These are phyloP conservation scores for Bruguiera parviflora DNA, from an alignment of 345 rosid genomes.

Conservation along the genomic window DNA sequence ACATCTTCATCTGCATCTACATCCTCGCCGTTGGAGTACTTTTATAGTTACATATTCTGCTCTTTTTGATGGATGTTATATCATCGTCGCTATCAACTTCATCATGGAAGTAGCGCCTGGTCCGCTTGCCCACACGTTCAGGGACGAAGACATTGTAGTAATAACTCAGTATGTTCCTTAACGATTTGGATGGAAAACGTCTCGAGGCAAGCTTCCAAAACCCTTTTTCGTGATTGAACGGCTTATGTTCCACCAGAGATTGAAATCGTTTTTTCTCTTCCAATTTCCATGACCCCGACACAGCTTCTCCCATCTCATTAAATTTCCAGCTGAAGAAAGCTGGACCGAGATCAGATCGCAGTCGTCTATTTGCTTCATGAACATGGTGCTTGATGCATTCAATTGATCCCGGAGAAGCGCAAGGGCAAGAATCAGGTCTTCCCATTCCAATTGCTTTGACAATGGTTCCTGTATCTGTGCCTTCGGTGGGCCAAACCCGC, in stretches of 20 bases:
- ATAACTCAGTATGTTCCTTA: slow-evolving; percentile 34
- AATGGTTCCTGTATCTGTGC: slow-evolving; percentile 10
- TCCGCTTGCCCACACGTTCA: slow-evolving; percentile 30
- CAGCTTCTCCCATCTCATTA: slow-evolving; percentile 40
- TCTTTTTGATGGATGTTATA: slow-evolving; percentile 19
- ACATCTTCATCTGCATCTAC: too few relatives aligned
- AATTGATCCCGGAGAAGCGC: slow-evolving; percentile 30
- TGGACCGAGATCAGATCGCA: slow-evolving; percentile 28
- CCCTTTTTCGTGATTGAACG: slow-evolving; percentile 11
- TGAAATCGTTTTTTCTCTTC: slow-evolving; percentile 34
- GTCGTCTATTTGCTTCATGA: slow-evolving; percentile 24
- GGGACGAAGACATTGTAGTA: slow-evolving; percentile 41
- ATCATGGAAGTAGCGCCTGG: slow-evolving; percentile 16
- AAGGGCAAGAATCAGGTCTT: slow-evolving; percentile 37
- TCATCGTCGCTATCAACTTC: slow-evolving; percentile 41
- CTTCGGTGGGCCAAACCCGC: slow-evolving; percentile 40
- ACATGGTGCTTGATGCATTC: slow-evolving; percentile 32
- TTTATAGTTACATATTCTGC: background rate
- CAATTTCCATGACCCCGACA: slow-evolving; percentile 36
- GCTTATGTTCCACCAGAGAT: slow-evolving; percentile 26
- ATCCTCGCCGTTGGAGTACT: too few relatives aligned
- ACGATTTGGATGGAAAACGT: slow-evolving; percentile 31
- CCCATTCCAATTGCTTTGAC: slow-evolving; percentile 31
- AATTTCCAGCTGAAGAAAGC: slow-evolving; percentile 44
- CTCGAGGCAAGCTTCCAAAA: slow-evolving; percentile 35